Evolutionary conservation across 495 filamentous ascomycete genomes (phyloP), one percentile per base, ranked within the genome.

Genomic region (Pyrenula massariospora): DNA sequence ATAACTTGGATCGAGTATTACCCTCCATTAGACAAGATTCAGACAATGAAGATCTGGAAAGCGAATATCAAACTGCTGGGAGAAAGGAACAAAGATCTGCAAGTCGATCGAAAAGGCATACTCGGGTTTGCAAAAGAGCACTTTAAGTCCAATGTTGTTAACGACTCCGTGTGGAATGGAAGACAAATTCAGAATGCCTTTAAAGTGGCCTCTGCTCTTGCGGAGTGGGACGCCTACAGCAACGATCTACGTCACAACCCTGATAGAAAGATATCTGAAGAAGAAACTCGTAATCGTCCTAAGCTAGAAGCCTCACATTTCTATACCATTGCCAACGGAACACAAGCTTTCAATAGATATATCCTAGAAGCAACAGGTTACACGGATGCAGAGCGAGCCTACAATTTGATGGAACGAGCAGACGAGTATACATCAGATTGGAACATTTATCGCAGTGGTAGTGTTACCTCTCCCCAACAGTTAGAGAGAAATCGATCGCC

Each of bases 131-230:
- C 31, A 8, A 42, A 42, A 42, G 31, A 42, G 15, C 31, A 42
- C 31, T 42, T 42, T 15, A 5, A 8, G 8, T 42, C 31, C 31
- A 42, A 15, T 8, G 15, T 15, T 42, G 8, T 15, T 15, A 15
- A 42, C 31, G 31, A 42, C 31, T 15, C 31, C 31, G 31, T 15
- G 10, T 56, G 54, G 22, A 62, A 62, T 23, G 60, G 60, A 48
- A 42, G 60, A n/a, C 53, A 63, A 59, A 63, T 63, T 25, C 59
- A 59, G 12, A 63, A 63, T 20, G 53, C 55, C 11, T 61, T 63
- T 22, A 55, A 61, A 52, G 60, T 56, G 3, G 61, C 61, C 12
- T 48, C 58, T n/a, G 55, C 53, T n/a, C 31, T 63, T 0, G 60
- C 59, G 10, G 10, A 62, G 10, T 62, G 53, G n/a, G 23, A 23